Percentiles rank a stretch among this genome's conserved stretches.
Conservation (phyloP, 2,329 filamentous ascomycete genomes). For the Gliomastix tumulicola region DNA sequence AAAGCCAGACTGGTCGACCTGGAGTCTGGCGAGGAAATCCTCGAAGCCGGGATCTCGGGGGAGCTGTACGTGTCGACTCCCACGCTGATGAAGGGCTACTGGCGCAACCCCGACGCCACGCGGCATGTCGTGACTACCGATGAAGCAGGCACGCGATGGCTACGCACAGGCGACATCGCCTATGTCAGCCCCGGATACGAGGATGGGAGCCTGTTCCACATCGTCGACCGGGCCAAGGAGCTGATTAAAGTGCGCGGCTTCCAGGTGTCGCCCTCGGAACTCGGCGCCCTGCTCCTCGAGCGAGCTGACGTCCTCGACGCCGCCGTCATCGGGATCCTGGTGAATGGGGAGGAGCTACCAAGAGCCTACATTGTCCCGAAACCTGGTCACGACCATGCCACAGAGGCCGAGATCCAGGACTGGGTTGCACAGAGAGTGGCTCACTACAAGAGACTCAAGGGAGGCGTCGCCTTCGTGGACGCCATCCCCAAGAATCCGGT, state of each 20-base stretch:
- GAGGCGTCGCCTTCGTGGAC: constrained; percentile 63
- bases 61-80: constrained; percentile 70
- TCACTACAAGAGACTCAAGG: constrained; percentile 59
- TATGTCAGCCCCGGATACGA: constrained; percentile 52
- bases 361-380: constrained; percentile 51
- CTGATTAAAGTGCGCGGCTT: constrained; percentile 55
- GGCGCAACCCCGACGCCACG: constrained; percentile 63
- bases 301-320: constrained; percentile 47
- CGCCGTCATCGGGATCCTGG: constrained; percentile 55
- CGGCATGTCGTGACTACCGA: constrained; percentile 43
- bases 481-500: constrained; percentile 54
- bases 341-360: constrained; percentile 49
- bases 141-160: constrained; percentile 50
- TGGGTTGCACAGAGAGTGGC: constrained; percentile 61
- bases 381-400: background rate
- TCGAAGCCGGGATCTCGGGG: constrained; percentile 32
- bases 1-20: constrained; percentile 11
- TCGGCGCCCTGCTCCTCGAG: constrained; percentile 28
- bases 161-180: constrained; percentile 70
- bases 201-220: constrained; percentile 41
- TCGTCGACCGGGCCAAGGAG: constrained; percentile 68
- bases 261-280: constrained; percentile 51
- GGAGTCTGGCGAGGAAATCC: constrained; percentile 44
- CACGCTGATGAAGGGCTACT: constrained; percentile 71
- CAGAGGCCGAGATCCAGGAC: constrained; percentile 40